Evolutionary conservation across 768 basidiomycete species (phyloP).

Genomic region (Lanmaoa pseudosensibilis): DNA sequence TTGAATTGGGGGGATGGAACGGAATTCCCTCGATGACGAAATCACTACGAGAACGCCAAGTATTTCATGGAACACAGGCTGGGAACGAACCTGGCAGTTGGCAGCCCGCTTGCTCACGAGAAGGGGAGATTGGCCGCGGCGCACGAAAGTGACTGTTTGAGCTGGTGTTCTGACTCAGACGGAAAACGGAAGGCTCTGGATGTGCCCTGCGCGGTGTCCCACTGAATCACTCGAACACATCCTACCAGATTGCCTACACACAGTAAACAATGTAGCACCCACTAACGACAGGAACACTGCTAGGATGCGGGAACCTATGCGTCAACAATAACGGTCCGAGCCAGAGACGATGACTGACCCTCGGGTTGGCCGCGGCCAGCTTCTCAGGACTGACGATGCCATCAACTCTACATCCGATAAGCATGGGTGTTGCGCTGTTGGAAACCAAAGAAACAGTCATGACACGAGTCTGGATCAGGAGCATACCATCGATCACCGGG

Average conservation of each 20-base stretch:
- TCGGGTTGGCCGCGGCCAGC: too few species aligned
- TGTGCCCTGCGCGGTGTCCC: too few species aligned
- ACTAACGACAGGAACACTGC: background rate
- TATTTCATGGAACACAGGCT: too few species aligned
- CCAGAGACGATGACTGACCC: background rate
- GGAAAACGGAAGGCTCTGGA: background rate
- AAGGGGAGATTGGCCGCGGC: background rate
- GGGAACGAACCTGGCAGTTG: slow-evolving; percentile 1
- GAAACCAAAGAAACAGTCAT: background rate
- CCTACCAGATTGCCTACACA: background rate
- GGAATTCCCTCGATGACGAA: background rate
- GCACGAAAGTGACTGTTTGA: background rate
- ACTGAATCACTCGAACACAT: background rate
- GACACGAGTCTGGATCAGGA: background rate
- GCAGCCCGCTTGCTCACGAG: background rate
- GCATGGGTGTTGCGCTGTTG: background rate
- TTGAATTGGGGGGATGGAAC: background rate
- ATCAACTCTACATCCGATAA: background rate
- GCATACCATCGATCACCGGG: background rate
- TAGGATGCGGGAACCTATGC: too few species aligned
- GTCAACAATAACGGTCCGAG: background rate
- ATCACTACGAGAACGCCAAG: background rate
- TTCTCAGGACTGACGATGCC: background rate
- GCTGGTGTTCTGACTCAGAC: background rate
- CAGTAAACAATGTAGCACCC: background rate